phyloP scores from a whole-genome alignment of 2,329 filamentous ascomycete genomes.

The Botrytis pseudocinerea region DNA sequence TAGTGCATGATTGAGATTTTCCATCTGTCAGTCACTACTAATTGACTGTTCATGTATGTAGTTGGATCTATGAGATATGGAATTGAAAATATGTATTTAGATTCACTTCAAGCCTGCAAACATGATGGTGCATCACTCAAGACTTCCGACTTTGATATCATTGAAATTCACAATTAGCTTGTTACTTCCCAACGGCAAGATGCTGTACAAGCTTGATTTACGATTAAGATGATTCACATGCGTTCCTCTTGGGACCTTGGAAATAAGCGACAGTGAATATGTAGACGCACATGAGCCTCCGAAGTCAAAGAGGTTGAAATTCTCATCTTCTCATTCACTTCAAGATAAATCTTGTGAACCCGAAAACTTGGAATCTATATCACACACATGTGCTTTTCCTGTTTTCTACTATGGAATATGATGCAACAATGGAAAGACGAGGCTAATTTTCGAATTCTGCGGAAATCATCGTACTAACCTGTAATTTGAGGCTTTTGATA shows the following conservation, averaged over 20 bases:
- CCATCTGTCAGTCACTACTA: neutral
- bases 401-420: neutral
- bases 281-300: neutral
- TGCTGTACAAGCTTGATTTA: neutral
- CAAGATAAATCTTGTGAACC: neutral
- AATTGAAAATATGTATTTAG: neutral
- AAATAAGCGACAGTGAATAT: no score
- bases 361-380: neutral
- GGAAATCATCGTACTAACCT: neutral
- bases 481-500: neutral
- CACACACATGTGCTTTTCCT: neutral
- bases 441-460: neutral
- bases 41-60: neutral
- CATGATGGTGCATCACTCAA: neutral
- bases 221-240: neutral
- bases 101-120: neutral
- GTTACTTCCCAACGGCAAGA: neutral
- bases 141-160: neutral
- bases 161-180: neutral
- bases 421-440: no score
- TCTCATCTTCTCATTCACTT: neutral
- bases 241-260: rapidly evolving
- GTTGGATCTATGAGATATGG: neutral
- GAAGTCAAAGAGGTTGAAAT: neutral
- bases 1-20: neutral